Base-by-base conservation (phyloP, 2,329 filamentous ascomycete genomes). In the Elsinoe australis region DNA sequence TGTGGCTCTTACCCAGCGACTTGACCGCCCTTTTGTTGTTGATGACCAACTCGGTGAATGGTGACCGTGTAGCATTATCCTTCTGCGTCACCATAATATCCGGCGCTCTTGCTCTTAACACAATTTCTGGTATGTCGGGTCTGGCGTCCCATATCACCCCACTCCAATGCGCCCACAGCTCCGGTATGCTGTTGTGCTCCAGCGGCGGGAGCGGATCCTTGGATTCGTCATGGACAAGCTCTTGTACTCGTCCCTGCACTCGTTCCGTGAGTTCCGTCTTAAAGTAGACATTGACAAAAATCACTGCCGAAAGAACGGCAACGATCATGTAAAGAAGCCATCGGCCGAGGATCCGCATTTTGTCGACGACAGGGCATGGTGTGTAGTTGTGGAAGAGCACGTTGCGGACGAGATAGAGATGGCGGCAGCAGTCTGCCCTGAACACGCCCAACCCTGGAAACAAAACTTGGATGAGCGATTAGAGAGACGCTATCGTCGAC, bases 21-120 rank as follows among this genome's bases (percentile, higher is more conserved):
- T 31, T 31, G n/a, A 33, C 17, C 10, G 32, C 45, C 21, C 24
- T 29, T 8, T 15, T n/a, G 19, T 34, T 17, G 45, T 48, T 48
- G 31, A 31, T 24, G 2, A 48, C 45, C 45, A 48, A 24, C 31
- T 48, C 45, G 32, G 32, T 31, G 33, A 36, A 48, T 17, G 45
- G 31, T 5, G 9, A 29, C 10, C 45, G 33, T 2, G 45, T 34
- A 4, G 32, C 33, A 28, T 31, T 34, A 33, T 39, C 45, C 14
- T 36, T 38, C 4, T 18, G 18, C 2, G 29, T 5, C 3, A 48
- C 34, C 10, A 21, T 10, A n/a, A 31, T 36, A 19, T 48, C 33
- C 14, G 45, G 29, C 7, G 44, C 44, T 17, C 12, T 17, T 6
- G 29, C 21, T 12, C 21, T 47, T 4, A 35, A 12, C 17, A 34